phyloP scores from a whole-genome alignment of 148 eudicot species.

The Camellia japonica region DNA sequence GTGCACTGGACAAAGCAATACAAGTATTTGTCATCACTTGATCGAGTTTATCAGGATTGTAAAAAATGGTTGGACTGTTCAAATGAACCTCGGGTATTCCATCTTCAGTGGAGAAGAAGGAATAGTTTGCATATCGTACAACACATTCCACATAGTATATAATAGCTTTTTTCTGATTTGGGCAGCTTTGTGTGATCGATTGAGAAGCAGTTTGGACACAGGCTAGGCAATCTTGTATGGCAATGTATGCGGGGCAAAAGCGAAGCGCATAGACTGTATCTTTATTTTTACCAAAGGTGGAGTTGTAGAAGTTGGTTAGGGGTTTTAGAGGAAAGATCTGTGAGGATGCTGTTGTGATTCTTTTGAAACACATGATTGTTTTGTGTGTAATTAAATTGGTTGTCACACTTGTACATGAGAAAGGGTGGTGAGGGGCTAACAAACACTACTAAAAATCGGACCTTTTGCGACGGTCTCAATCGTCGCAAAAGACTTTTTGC shows the following conservation, averaged over 20 bases:
- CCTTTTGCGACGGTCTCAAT: too few relatives aligned
- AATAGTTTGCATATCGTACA: slow-evolving; percentile 21
- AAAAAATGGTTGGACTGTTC: not conserved
- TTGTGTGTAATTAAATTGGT: too few relatives aligned
- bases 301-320: slow-evolving; percentile 8
- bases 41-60: not conserved
- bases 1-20: slow-evolving; percentile 6
- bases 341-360: slow-evolving; percentile 10
- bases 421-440: too few relatives aligned
- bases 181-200: slow-evolving; percentile 2
- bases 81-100: not conserved
- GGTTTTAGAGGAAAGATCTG: slow-evolving; percentile 16
- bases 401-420: too few relatives aligned
- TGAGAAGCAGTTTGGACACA: slow-evolving; percentile 24
- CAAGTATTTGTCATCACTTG: not conserved
- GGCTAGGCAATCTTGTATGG: slow-evolving; percentile 14
- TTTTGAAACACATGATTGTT: not conserved
- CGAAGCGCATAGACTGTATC: not conserved
- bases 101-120: slow-evolving; percentile 21
- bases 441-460: too few relatives aligned
- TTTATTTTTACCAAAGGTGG: not conserved
- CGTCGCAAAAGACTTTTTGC: too few relatives aligned
- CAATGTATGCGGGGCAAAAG: slow-evolving; percentile 23
- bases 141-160: slow-evolving; percentile 22
- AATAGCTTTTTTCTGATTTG: not conserved